Percentiles rank a stretch among this genome's conserved stretches.
Evolutionary conservation across 2,329 filamentous ascomycete species (phyloP).

Genomic region (Cladophialophora immunda): DNA sequence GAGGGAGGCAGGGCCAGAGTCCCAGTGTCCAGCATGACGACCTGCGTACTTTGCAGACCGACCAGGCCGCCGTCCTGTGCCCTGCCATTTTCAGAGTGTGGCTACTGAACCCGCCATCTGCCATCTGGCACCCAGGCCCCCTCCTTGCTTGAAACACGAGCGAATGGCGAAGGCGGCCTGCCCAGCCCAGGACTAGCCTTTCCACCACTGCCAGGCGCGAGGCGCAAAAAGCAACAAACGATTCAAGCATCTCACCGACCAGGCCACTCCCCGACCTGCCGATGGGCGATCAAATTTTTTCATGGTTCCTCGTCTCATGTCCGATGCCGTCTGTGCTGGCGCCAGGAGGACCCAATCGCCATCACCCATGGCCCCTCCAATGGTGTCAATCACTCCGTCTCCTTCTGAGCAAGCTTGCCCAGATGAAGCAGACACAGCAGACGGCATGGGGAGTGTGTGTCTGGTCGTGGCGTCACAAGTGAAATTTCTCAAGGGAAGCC

Average conservation of each 20-base stretch:
- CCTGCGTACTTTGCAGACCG: constrained; percentile 36
- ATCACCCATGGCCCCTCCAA: constrained; percentile 14
- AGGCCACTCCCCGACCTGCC: constrained; percentile 32
- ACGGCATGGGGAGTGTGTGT: constrained; percentile 13
- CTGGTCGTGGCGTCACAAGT: constrained; percentile 1
- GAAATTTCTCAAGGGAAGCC: constrained; percentile 18
- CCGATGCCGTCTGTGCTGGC: constrained; percentile 34
- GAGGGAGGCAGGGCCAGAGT: constrained; percentile 11
- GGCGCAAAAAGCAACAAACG: constrained; percentile 38
- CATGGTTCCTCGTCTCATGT: constrained; percentile 32
- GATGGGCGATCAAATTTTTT: constrained; percentile 30
- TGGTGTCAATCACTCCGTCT: constrained; percentile 6
- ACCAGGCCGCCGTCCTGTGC: constrained; percentile 24
- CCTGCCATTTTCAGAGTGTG: constrained; percentile 28
- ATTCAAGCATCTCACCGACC: constrained; percentile 33
- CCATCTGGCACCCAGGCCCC: constrained; percentile 24
- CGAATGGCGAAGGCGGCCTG: constrained; percentile 27
- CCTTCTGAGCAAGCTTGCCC: constrained; percentile 13
- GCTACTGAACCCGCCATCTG: constrained; percentile 24
- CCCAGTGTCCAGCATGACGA: neutral
- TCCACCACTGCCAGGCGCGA: constrained; percentile 31
- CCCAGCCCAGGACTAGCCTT: constrained; percentile 23
- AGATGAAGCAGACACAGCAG: constrained; percentile 23
- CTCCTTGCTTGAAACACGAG: constrained; percentile 30
- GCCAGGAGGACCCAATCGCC: constrained; percentile 31